These are phyloP conservation scores for Pseudisothecium myosuroides DNA, from an alignment of 225 moss, liverwort and hornwort genomes.

Conservation along the genomic window DNA sequence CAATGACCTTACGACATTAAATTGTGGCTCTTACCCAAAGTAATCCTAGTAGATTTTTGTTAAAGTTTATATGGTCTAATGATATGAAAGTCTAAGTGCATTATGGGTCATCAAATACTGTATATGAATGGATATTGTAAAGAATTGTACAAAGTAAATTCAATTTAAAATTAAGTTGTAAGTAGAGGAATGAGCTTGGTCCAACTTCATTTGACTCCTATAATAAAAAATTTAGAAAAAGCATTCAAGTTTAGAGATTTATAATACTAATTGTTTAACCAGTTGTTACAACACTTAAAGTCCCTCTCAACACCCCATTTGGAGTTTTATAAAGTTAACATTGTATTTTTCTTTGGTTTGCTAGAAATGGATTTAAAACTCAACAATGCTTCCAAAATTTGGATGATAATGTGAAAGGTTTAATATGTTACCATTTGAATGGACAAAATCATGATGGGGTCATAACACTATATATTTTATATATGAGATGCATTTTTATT, in stretches of 20 bases:
- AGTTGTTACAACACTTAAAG: fast-evolving
- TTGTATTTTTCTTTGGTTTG: not conserved
- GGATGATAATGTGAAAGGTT: too few relatives aligned
- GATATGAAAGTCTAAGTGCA: not conserved
- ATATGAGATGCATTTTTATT: not conserved
- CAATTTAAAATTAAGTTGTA: not conserved
- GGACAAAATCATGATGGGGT: not conserved
- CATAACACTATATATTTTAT: too few relatives aligned
- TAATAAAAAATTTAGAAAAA: not conserved
- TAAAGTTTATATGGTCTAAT: not conserved
- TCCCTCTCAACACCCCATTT: fast-evolving
- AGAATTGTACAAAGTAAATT: not conserved
- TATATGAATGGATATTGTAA: not conserved
- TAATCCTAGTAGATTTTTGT: not conserved
- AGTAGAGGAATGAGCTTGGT: not conserved
- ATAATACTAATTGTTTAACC: not conserved
- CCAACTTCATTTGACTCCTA: not conserved
- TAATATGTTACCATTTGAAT: not conserved
- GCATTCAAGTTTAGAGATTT: not conserved
- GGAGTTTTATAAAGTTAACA: not conserved
- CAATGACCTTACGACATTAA: not conserved
- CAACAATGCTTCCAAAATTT: not conserved
- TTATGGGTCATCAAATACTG: not conserved
- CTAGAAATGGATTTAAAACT: not conserved
- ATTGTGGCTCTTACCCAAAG: not conserved